Evolutionary conservation across 2,329 filamentous ascomycete genomes (phyloP), one percentile per base, ranked within the genome.

Genomic region (Phaeosphaeriaceae sp.): DNA sequence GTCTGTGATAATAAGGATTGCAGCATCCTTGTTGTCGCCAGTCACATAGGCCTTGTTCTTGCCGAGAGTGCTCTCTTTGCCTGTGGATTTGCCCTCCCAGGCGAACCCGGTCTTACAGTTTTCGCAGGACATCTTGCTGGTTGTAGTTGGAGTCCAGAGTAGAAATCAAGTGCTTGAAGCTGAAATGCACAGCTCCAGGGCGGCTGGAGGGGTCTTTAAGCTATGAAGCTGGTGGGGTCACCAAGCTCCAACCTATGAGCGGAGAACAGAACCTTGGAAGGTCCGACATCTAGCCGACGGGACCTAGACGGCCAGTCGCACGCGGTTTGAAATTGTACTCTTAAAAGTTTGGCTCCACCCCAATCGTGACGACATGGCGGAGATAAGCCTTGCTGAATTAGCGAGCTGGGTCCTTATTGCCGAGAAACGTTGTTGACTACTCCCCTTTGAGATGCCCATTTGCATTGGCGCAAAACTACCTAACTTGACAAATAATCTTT

Each of bases 1-100:
- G 73, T 71, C 70, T 24, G 73, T 68, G n/a, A 74, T 33, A 49
- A 85, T 72, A 60, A 85, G 80, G 51, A 85, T 74, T 44, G 84
- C 75, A 3, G 76, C 76, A 62, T 81, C 81, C 36, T 78, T 73
- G 48, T 76, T 71, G n/a, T 79, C 77, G 60, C 80, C 80, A 11
- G 80, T 72, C 19, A 81, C 71, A 57, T 81, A 81, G 56, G 77
- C 75, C 40, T 78, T 71, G 9, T 74, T 69, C 31, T 74, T 71
- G 53, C 75, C 76, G 27, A 82, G 63, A 5, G 64, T 72, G 54
- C 75, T 69, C 60, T 78, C 78, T 47, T 69, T 77, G 60, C 79
- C 79, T 17, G 63, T 62, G 20, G 78, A 70, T 31, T 68, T 65
- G 49, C 77, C 79, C 54, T 74, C 57, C 70, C 80, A 79, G 56